Conservation (phyloP, 2,329 filamentous ascomycete species). For the Epichloe sp. region DNA sequence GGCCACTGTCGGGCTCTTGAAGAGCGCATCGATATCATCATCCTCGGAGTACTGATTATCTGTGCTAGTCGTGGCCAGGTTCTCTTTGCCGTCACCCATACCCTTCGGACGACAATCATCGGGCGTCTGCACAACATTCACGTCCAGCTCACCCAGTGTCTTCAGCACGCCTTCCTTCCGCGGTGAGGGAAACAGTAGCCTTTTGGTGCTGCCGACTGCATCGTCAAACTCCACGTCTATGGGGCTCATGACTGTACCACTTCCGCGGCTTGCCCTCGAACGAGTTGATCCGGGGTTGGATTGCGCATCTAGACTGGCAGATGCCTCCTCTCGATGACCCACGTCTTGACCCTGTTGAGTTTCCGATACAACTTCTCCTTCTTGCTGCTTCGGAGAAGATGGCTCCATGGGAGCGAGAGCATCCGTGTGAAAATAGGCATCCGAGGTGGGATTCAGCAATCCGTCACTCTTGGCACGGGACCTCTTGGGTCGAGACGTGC, state of each 20-base stretch:
- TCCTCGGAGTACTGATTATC: conserved; percentile 21
- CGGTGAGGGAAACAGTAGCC: conserved; percentile 67
- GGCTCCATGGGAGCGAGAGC: conserved; percentile 34
- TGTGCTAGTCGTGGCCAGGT: conserved; percentile 18
- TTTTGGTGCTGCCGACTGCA: conserved; percentile 44
- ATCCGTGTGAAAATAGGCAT: conserved; percentile 41
- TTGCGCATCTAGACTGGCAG: conserved; percentile 6
- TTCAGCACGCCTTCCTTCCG: conserved; percentile 51
- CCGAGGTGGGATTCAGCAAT: conserved; percentile 35
- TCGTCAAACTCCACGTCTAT: conserved; percentile 37
- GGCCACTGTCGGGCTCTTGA: conserved; percentile 40
- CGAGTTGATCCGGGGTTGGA: conserved; percentile 33
- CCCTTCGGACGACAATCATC: conserved; percentile 21
- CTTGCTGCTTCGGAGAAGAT: conserved; percentile 18
- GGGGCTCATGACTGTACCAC: conserved; percentile 43
- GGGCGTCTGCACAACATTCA: conserved; percentile 37
- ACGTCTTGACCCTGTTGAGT: neutral
- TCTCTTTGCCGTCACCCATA: conserved; percentile 28
- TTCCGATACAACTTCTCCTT: conserved; percentile 9
- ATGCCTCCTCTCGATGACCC: neutral
- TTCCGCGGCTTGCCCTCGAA: conserved; percentile 39
- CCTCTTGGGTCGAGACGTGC: conserved; percentile 33
- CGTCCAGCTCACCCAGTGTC: conserved; percentile 43
- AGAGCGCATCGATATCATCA: conserved; percentile 50
- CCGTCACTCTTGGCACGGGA: conserved; percentile 34